Base-by-base conservation (phyloP, 805 yeast species). In the Clavispora santaluciae region DNA sequence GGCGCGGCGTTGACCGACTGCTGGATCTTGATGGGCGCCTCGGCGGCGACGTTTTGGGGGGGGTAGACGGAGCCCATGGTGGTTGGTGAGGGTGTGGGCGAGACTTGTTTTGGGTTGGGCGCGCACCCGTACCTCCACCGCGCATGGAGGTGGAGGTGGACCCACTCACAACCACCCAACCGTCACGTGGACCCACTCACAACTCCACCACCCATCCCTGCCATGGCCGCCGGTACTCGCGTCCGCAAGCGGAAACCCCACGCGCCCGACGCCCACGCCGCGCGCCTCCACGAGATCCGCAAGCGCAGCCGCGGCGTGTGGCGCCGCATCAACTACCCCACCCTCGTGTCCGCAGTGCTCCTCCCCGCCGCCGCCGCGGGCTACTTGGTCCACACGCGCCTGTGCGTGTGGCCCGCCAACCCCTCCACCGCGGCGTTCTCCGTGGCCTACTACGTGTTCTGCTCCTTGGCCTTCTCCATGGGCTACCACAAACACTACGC, bases 401-500 rank as follows among this genome's bases (percentile, higher is more conserved):
- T 46, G 31, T 41, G 59, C 8, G 37, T 66, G 3, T 28, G 65
- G 6, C 70, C 72, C 1, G 33, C 28, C 4, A 60, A 60, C 39
- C n/a, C 39, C 5, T n/a, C 39, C 11, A 66, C 72, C 3, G 43
- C 66, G 13, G 52, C 57, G 46, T 63, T 68, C 38, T 44, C 60
- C 10, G 46, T 57, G 21, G 30, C 55, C 15, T 69, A 69, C 48
- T 66, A 59, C 50, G 55, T 64, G 49, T 34, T 64, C 42, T 63
- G 72, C 13, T 42, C 68, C 42, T 48, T 69, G 31, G 63, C 72
- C n/a, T 68, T 69, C 50, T 63, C 71, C 4, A 45, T 61, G 8
- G 74, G 73, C 2, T 69, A 69, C 50, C 75, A 69, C 55, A 66
- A 66, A 48, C 65, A 57, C 53, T 68, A 64, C 41, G 59, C 72